phyloP scores from a whole-genome alignment of 768 basidiomycete genomes.

The Boletus eberwhitei region DNA sequence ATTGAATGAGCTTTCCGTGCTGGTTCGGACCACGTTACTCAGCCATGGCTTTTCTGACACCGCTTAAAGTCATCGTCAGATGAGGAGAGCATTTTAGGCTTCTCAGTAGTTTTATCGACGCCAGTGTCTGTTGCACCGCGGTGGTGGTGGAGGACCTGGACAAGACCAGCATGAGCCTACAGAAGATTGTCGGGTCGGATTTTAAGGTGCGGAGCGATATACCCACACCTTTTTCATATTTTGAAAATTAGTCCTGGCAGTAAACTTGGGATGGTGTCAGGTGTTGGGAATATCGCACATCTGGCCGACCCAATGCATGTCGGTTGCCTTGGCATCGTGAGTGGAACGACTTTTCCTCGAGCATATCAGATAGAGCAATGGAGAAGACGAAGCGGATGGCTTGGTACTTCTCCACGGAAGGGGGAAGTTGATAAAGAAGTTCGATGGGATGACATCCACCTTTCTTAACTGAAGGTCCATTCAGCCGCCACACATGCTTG shows the following conservation, averaged over 20 bases:
- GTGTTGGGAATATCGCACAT: not conserved
- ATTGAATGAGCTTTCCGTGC: not conserved
- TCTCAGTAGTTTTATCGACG: not conserved
- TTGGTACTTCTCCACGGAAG: not conserved
- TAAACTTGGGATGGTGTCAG: not conserved
- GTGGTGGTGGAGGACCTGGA: not conserved
- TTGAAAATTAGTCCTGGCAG: not conserved
- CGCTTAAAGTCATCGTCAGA: not conserved
- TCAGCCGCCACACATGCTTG: not conserved
- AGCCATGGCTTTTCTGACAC: too few species aligned
- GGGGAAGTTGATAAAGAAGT: not conserved
- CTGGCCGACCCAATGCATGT: not conserved
- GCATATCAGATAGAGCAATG: not conserved
- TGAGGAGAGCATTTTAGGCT: not conserved
- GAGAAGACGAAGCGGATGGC: slow-evolving; percentile 3
- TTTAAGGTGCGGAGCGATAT: too few species aligned
- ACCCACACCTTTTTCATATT: too few species aligned
- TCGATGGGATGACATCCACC: not conserved
- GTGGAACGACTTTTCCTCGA: not conserved
- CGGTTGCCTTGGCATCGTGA: not conserved
- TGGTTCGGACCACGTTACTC: not conserved
- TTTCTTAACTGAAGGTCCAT: not conserved
- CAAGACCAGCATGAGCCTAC: not conserved
- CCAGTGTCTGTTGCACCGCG: too few species aligned
- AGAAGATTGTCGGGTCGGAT: too few species aligned